A percentile compares a stretch with the other conserved stretches of the same genome.
Evolutionary conservation across 1,284 basidiomycete genomes (phyloP).

Genomic region (Leccinum ponderosum): DNA sequence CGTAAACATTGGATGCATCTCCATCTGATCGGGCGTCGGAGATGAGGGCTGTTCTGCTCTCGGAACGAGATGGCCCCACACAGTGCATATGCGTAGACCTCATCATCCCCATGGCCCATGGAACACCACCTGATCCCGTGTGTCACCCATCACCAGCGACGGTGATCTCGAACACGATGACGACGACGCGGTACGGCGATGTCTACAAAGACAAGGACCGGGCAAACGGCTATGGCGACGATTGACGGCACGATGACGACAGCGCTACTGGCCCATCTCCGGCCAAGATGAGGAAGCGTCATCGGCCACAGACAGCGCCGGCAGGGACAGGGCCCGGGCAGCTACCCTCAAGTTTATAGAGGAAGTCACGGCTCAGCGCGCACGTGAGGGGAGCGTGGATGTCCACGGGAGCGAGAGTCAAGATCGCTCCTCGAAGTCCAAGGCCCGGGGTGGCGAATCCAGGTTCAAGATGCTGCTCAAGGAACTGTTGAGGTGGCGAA

Average conservation of each 20-base stretch:
- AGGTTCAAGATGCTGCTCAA: conserved; percentile 19
- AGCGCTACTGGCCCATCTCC: neutral
- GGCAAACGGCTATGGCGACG: neutral
- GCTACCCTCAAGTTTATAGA: conserved; percentile 18
- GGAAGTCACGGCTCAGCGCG: conserved; percentile 1
- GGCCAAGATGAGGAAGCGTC: conserved; percentile 3
- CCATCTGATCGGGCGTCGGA: neutral
- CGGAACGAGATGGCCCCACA: conserved; percentile 19
- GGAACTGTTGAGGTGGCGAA: conserved; percentile 20
- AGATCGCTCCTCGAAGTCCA: conserved; percentile 1
- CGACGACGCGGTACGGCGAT: neutral
- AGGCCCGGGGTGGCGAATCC: conserved; percentile 1
- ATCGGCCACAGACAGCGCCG: conserved; percentile 29
- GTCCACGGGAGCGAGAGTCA: neutral
- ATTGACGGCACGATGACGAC: neutral
- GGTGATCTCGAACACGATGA: conserved; percentile 18
- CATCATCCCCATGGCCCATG: neutral
- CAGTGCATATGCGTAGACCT: conserved; percentile 9
- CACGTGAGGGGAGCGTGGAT: conserved; percentile 5
- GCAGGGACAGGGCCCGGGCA: conserved; percentile 6
- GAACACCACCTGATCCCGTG: neutral
- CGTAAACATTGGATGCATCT: conserved; percentile 34
- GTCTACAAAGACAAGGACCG: neutral
- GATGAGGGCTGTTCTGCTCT: neutral
- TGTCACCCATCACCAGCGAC: conserved; percentile 6